Base-by-base conservation (phyloP, 139 green algal genomes). In the Picochlorum sp. region DNA sequence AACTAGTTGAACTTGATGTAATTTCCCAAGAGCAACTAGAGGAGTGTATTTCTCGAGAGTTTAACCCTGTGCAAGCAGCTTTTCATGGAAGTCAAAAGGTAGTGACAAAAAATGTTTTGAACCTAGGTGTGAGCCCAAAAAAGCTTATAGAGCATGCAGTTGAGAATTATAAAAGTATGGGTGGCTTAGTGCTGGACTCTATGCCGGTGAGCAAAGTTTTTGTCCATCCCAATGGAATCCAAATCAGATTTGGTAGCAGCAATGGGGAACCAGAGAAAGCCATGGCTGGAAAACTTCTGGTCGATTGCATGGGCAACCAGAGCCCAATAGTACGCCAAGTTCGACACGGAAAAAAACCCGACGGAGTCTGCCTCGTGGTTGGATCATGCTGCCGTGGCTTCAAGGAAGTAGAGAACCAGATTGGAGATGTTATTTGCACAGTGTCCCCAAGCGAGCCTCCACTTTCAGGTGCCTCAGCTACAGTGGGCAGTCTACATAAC, bases 331-430 rank as follows among this genome's bases (percentile, higher is more conserved):
- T 93, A n/a, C 67, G 74, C 16, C 92, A 98, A 78, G 50, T 87
- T 36, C 68, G 93, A 16, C 80, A 81, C 71, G 76, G 82, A 28
- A 14, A 61, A 13, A 90, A 90, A 70, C 92, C 92, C 1, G 89
- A 98, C 33, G 90, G 92, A 13, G 81, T 97, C 47, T 98, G 91
- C 64, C 58, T 94, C 33, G 92, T 99, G 28, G 92, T 98, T 31
- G 92, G 92, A 22, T 68, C 72, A 20, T 86, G 89, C 60, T 79
- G 70, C 3, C 53, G 69, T 6, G 91, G 91, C 37, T 96, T 95
- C 50, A 25, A 66, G 3, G 18, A 60, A 35, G 50, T 8, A 4
- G 18, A 64, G 45, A 98, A 96, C 80, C 77, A 51, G n/a, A 87
- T 78, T 37, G 80, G 72, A 3, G 91, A 97, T 64, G 56, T 97